Base-by-base conservation (phyloP, 768 basidiomycete species). In the Naganishia friedmannii region DNA sequence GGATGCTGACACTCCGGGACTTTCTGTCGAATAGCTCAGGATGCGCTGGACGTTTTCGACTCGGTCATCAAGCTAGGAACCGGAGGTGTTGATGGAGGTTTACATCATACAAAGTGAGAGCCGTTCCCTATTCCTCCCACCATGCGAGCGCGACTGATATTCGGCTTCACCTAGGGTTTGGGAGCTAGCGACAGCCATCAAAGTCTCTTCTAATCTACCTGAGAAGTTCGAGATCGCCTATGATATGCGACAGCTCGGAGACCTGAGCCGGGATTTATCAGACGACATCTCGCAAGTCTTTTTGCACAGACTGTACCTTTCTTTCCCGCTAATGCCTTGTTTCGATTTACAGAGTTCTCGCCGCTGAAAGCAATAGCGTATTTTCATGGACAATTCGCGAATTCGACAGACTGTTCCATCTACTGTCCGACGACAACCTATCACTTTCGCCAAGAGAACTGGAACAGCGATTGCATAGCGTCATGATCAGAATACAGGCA, bases 51-150 rank as follows among this genome's bases (percentile, higher is more conserved):
- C 21, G 68, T 72, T 32, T 72, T 72, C 54, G 67, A 72, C 15
- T 67, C 65, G 32, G 67, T 72, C 31, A 17, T 57, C 45, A 65
- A 53, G 51, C 60, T 72, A 23, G 71, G 71, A 55, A 67, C 57
- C 15, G 71, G 71, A 5, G 71, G 71, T 19, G 56, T 56, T 9
- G 71, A 72, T 28, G 67, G 67, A 21, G 71, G 71, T 3, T 37
- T 72, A n/a, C 63, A 72, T 42, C 67, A 72, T 51, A 72, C 71
- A 23, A 67, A 67, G 71, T 72, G 19, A 69, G 67, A 26, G 10
- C 15, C 2, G 48, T 1, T 15, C 37, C n/a, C 15, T 10, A 26
- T n/a, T 34, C n/a, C n/a, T 53, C 7, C 21, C 15, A 3, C 26
- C 28, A 32, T 13, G n/a, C 12, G 17, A 28, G 12, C 15, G 42